These are phyloP conservation scores for Penicillium robsamsonii DNA, from an alignment of 495 filamentous ascomycete species.

Conservation along the genomic window DNA sequence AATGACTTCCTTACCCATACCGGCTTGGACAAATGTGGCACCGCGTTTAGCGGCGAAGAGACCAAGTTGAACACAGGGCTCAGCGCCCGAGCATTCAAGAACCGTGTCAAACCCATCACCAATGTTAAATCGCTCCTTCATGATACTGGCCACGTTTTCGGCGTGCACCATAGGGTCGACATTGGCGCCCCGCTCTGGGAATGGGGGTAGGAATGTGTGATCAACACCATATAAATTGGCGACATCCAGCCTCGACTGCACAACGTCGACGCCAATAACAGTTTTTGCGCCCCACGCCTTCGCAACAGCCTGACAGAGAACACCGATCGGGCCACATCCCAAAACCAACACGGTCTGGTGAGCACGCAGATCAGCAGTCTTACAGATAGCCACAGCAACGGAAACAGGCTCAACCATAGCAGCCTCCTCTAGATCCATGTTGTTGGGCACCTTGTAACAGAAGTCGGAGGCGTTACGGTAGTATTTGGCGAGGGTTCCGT, in stretches of 20 bases:
- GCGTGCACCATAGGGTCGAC: too few species aligned
- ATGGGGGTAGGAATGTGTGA: too few species aligned
- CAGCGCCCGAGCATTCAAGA: slow-evolving; percentile 85
- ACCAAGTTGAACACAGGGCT: slow-evolving; percentile 69
- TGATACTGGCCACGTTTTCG: slow-evolving; percentile 57
- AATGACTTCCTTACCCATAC: slow-evolving; percentile 72
- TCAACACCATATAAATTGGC: slow-evolving; percentile 63
- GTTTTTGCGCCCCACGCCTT: slow-evolving; percentile 70
- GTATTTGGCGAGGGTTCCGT: slow-evolving; percentile 77
- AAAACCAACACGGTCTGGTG: slow-evolving; percentile 79
- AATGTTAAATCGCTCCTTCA: slow-evolving; percentile 45
- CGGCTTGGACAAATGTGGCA: slow-evolving; percentile 82
- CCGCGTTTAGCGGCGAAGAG: slow-evolving; percentile 68
- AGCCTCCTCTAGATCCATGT: slow-evolving; percentile 74
- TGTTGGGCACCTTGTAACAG: slow-evolving; percentile 73
- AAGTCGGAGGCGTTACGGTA: slow-evolving; percentile 73
- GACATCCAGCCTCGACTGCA: slow-evolving; percentile 65
- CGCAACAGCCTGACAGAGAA: slow-evolving; percentile 75
- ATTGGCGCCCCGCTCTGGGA: too few species aligned
- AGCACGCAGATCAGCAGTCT: slow-evolving; percentile 64
- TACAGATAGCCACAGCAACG: slow-evolving; percentile 76
- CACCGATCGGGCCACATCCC: slow-evolving; percentile 81
- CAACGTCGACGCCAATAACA: slow-evolving; percentile 77
- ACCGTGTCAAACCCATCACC: slow-evolving; percentile 67
- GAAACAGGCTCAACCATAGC: slow-evolving; percentile 80